phyloP scores from a whole-genome alignment of 768 basidiomycete genomes.

The Mycena chlorophos region DNA sequence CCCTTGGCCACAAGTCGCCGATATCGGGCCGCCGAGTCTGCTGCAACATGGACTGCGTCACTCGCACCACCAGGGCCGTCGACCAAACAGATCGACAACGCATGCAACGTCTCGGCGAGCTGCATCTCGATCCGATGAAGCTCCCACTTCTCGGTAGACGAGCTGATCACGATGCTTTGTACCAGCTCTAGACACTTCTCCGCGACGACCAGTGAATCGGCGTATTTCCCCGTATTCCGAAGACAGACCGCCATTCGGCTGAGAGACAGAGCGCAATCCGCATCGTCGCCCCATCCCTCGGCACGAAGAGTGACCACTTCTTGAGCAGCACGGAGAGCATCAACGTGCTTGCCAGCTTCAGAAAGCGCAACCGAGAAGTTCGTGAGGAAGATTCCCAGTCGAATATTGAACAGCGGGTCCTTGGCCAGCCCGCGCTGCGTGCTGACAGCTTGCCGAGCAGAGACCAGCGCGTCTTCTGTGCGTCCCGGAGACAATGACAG shows the following conservation, averaged over 20 bases:
- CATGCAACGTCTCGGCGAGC: slow-evolving; percentile 13
- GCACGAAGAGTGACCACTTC: slow-evolving; percentile 9
- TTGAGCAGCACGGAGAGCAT: slow-evolving; percentile 15
- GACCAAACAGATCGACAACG: slow-evolving; percentile 8
- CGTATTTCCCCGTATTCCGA: background rate
- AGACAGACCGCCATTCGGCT: slow-evolving; percentile 16
- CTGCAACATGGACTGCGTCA: slow-evolving; percentile 1
- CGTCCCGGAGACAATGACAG: background rate
- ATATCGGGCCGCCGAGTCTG: slow-evolving; percentile 11
- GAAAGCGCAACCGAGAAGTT: slow-evolving; percentile 17
- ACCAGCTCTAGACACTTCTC: slow-evolving; percentile 10
- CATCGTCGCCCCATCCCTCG: background rate
- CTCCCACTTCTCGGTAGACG: background rate
- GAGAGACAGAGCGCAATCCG: slow-evolving; percentile 7
- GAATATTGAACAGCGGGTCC: slow-evolving; percentile 4
- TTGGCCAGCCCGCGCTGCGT: slow-evolving; percentile 16
- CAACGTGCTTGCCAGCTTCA: slow-evolving; percentile 6
- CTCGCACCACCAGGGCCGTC: background rate
- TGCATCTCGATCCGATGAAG: background rate
- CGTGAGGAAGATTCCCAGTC: slow-evolving; percentile 12
- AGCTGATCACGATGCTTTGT: background rate
- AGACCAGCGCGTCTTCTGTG: slow-evolving; percentile 6
- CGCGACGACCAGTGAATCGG: slow-evolving; percentile 1
- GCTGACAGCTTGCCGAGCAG: slow-evolving; percentile 14
- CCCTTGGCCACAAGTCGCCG: background rate